Evolutionary conservation across 495 filamentous ascomycete genomes (phyloP).

Genomic region (Thermothielavioides terrestris): DNA sequence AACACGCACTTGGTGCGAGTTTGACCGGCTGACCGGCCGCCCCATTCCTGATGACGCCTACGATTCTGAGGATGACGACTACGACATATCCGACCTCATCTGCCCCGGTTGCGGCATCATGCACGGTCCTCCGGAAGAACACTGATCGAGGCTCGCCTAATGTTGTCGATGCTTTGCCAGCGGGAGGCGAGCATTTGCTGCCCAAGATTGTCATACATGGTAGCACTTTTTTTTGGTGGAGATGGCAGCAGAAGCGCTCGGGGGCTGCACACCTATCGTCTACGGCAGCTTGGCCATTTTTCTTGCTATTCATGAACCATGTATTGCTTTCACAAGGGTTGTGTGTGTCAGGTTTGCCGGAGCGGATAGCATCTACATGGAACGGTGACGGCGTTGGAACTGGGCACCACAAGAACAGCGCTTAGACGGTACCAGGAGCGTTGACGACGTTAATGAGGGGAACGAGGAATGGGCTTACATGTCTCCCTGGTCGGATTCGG

Average conservation of each 20-base stretch:
- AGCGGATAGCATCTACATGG: not conserved
- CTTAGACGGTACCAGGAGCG: too few relatives aligned
- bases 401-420: not conserved
- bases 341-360: not conserved
- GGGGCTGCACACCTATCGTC: too few relatives aligned
- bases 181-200: not conserved
- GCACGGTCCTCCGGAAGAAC: slow-evolving; percentile 15
- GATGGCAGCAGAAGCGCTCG: not conserved
- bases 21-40: slow-evolving; percentile 32
- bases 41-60: too few relatives aligned
- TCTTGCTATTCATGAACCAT: not conserved
- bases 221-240: too few relatives aligned
- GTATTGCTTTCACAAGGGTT: not conserved
- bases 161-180: too few relatives aligned
- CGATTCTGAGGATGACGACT: slow-evolving; percentile 11
- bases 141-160: not conserved
- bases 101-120: slow-evolving; percentile 31
- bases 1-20: slow-evolving; percentile 33
- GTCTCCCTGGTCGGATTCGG: too few relatives aligned
- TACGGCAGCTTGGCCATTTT: not conserved
- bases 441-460: too few relatives aligned
- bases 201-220: not conserved
- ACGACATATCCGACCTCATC: slow-evolving; percentile 23
- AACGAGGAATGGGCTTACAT: too few relatives aligned
- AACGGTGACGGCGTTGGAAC: not conserved